Conservation (phyloP, 176 grass and related monocot species). For the Puccinellia tenuiflora region DNA sequence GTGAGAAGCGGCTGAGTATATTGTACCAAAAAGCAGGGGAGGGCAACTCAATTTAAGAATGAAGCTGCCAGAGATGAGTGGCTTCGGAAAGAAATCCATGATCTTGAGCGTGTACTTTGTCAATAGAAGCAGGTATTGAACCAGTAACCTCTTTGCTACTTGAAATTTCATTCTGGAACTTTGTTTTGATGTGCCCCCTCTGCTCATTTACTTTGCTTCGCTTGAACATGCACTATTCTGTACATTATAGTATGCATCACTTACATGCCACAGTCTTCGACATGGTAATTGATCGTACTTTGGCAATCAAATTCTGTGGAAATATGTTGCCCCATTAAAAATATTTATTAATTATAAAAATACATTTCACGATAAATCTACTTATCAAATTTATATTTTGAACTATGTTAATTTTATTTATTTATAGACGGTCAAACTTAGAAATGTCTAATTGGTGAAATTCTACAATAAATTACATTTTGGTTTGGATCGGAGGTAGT, state of each 20-base stretch:
- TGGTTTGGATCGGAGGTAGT: background rate
- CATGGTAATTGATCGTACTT: background rate
- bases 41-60: conserved; percentile 86
- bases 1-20: conserved; percentile 94
- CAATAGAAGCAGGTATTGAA: conserved; percentile 83
- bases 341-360: background rate
- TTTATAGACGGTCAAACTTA: background rate
- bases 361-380: background rate
- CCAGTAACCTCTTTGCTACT: conserved; percentile 4
- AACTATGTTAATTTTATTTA: background rate
- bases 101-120: conserved; percentile 82
- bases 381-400: background rate
- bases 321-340: background rate
- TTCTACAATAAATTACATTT: background rate
- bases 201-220: background rate
- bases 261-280: background rate
- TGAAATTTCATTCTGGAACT: conserved; percentile 3
- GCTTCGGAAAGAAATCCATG: conserved; percentile 96
- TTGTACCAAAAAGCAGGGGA: conserved; percentile 98
- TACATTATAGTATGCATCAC: background rate
- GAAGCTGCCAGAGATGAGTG: conserved; percentile 89
- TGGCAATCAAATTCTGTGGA: background rate
- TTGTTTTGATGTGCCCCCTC: background rate
- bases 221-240: background rate
- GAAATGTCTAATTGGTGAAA: background rate